phyloP scores from a whole-genome alignment of 2,329 filamentous ascomycete genomes.

The Karstenula rhodostoma region DNA sequence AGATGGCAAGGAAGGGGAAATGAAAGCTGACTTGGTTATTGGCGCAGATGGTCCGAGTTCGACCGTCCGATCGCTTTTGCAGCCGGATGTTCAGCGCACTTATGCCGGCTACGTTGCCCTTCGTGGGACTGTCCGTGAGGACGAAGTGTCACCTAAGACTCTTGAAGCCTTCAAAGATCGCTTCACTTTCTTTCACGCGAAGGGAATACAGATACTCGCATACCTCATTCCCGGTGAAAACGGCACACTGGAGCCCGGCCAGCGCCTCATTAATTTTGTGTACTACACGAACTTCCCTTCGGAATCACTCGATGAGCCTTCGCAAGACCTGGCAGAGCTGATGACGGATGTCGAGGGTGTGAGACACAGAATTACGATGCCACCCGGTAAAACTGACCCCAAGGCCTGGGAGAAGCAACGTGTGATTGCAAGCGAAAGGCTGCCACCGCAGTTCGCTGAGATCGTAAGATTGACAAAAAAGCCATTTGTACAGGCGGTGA shows the following conservation, averaged over 20 bases:
- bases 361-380: constrained; percentile 54
- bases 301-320: constrained; percentile 39
- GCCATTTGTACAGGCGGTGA: constrained; percentile 58
- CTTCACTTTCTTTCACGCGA: constrained; percentile 52
- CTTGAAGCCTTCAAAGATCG: constrained; percentile 45
- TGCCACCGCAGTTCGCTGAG: constrained; percentile 54
- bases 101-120: constrained; percentile 46
- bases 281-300: constrained; percentile 56
- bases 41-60: constrained; percentile 45
- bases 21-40: constrained; percentile 39
- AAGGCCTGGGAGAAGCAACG: constrained; percentile 52
- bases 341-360: constrained; percentile 56
- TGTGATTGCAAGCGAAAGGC: constrained; percentile 35
- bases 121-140: constrained; percentile 42
- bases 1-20: constrained; percentile 24
- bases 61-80: constrained; percentile 33
- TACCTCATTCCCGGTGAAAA: constrained; percentile 57
- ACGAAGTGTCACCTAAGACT: constrained; percentile 28
- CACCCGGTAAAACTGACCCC: constrained; percentile 51
- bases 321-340: constrained; percentile 50
- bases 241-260: constrained; percentile 49
- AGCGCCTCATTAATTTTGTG: constrained; percentile 58
- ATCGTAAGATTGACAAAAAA: constrained; percentile 51
- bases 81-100: constrained; percentile 31
- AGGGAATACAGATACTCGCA: constrained; percentile 50